Evolutionary conservation across 345 rosid species (phyloP), one percentile per base, ranked within the genome.

Genomic region (Brassica carinata): DNA sequence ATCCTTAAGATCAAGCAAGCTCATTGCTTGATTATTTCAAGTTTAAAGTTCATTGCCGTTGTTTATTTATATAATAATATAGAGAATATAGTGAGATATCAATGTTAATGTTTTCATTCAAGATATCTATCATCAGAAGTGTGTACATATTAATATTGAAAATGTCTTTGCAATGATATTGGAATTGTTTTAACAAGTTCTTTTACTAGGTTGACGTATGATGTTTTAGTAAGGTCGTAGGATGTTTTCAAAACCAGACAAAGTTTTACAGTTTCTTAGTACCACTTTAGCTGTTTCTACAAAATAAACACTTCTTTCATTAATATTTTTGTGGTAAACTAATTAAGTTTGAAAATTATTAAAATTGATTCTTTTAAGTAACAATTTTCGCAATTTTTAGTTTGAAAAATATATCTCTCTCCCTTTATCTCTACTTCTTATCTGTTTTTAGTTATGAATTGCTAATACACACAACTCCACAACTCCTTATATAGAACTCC

Each of bases 21-120:
- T 75, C 31, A 72, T 81, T 75, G 76, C 70, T 70, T 81, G 14
- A 70, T 40, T 75, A 13, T 51, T 64, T 53, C 34, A 3, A 26
- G 5, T 48, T 59, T 45, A 27, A n/a, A 13, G 70, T 70, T 11
- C 0, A 61, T 38, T 75, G 14, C 19, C 63, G 55, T 75, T 81
- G 80, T 81, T 64, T 55, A 71, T 81, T 64, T 55, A 71, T 75
- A 70, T 64, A 75, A 73, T 43, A 79, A 80, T 62, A 36, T 51
- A 80, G 76, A 51, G 34, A 38, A 14, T 69, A 69, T 69, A 75
- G 7, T 71, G 64, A 6, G 9, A 63, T 63, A 27, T 63, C 27
- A 51, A 69, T 59, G 34, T 70, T 40, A 63, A 48, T 74, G 75
- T 38, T 62, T 79, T 63, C 27, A 19, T 68, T 72, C 2, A 14